phyloP scores from a whole-genome alignment of 2,329 filamentous ascomycete genomes.

The Mariannaea sp. region DNA sequence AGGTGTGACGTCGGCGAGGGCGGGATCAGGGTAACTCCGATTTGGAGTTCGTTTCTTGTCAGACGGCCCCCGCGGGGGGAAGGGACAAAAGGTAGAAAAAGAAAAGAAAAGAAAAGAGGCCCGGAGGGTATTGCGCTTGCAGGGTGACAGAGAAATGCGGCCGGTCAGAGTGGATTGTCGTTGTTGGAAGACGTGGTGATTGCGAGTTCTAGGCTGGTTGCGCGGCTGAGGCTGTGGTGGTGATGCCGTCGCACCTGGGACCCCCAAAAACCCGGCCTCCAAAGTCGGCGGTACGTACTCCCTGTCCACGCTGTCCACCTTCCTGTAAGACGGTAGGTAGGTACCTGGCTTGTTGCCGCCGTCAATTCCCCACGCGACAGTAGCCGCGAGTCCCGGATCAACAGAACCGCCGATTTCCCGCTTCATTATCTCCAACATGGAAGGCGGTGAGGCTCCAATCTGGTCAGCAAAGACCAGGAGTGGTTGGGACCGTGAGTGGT shows the following conservation, averaged over 20 bases:
- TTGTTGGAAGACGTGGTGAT: constrained; percentile 13
- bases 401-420: constrained; percentile 14
- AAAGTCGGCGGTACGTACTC: constrained; percentile 36
- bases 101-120: not conserved
- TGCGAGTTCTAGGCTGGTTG: constrained; percentile 24
- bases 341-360: not conserved
- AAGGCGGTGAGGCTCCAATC: constrained; percentile 26
- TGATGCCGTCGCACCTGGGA: constrained; percentile 33
- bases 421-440: not conserved
- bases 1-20: constrained; percentile 16
- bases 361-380: constrained; percentile 13
- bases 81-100: not conserved
- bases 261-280: constrained; percentile 5
- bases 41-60: constrained; percentile 8
- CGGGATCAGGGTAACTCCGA: constrained; percentile 2
- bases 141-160: not conserved
- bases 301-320: too few species aligned
- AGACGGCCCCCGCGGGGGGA: constrained; percentile 16
- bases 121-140: too few species aligned
- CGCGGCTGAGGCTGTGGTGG: constrained; percentile 30
- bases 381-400: constrained; percentile 22
- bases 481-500: constrained; percentile 13
- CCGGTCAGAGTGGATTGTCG: not conserved
- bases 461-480: constrained; percentile 23
- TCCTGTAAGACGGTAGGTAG: too few species aligned